phyloP scores from a whole-genome alignment of 192 early-diverging fungal genomes.

The Umbelopsis vinacea region DNA sequence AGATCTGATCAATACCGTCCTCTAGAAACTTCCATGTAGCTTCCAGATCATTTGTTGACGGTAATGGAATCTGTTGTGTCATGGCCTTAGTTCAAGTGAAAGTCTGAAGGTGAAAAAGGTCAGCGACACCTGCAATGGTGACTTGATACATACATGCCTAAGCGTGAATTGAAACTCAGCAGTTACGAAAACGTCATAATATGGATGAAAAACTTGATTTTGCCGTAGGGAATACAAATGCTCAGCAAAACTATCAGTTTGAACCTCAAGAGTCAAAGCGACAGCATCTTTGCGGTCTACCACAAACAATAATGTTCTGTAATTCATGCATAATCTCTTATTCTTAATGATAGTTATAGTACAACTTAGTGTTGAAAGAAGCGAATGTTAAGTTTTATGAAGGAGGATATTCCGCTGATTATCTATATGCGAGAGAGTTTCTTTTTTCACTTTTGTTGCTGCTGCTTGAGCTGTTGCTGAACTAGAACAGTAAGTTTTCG shows the following conservation, averaged over 20 bases:
- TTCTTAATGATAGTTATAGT: slow-evolving; percentile 18
- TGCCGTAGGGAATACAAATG: not conserved
- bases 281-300: too few relatives aligned
- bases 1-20: slow-evolving; percentile 80
- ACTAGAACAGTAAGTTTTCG: slow-evolving; percentile 13
- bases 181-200: not conserved
- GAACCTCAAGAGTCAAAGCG: too few relatives aligned
- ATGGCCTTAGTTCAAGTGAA: slow-evolving; percentile 18
- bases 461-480: slow-evolving; percentile 11
- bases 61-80: slow-evolving; percentile 44
- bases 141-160: not conserved
- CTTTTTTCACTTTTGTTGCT: slow-evolving; percentile 1
- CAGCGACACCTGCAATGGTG: not conserved
- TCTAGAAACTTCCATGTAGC: slow-evolving; percentile 79
- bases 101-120: not conserved
- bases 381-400: not conserved
- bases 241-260: too few relatives aligned
- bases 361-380: slow-evolving; percentile 20
- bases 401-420: not conserved
- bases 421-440: not conserved
- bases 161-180: not conserved
- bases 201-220: not conserved
- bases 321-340: slow-evolving; percentile 7
- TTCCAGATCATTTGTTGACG: slow-evolving; percentile 54
- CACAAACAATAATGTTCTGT: too few relatives aligned